Evolutionary conservation across 805 yeast genomes (phyloP).

Genomic region (Wickerhamomyces pijperi): DNA sequence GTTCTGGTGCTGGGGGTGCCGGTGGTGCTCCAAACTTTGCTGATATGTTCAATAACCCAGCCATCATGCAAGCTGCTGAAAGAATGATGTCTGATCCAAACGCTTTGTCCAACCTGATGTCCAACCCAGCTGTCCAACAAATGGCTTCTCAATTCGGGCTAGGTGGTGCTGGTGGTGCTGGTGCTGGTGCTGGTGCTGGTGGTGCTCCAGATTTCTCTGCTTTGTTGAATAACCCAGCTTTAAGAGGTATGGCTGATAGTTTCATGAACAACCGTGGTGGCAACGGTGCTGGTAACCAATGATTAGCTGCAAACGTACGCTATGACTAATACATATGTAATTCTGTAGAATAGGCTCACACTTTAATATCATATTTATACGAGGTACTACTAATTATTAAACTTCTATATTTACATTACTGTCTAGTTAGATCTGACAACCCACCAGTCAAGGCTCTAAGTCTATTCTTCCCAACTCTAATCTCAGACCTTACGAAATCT

Average conservation of each 20-base stretch:
- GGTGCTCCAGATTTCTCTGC: slow-evolving; percentile 49
- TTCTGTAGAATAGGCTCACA: too few species aligned
- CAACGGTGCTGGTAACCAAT: slow-evolving; percentile 1
- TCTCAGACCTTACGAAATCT: slow-evolving; percentile 21
- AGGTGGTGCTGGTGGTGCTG: slow-evolving; percentile 34
- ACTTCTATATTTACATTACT: too few species aligned
- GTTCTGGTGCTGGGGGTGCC: slow-evolving; percentile 40
- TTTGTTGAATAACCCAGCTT: slow-evolving; percentile 72
- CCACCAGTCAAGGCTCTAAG: slow-evolving; percentile 9
- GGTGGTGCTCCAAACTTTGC: slow-evolving; percentile 67
- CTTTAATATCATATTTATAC: too few species aligned
- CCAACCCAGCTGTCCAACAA: slow-evolving; percentile 67
- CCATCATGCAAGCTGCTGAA: slow-evolving; percentile 80
- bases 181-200: slow-evolving; percentile 13
- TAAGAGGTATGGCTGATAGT: slow-evolving; percentile 59
- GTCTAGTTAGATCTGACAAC: too few species aligned
- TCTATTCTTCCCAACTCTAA: slow-evolving; percentile 15
- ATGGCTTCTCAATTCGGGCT: slow-evolving; percentile 74
- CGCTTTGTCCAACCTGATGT: slow-evolving; percentile 64
- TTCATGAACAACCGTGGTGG: slow-evolving; percentile 34
- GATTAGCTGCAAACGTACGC: too few species aligned
- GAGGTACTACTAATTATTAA: too few species aligned
- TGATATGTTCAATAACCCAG: slow-evolving; percentile 81
- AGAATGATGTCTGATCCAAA: slow-evolving; percentile 78
- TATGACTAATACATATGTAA: too few species aligned